Percentiles rank a stretch among this genome's conserved stretches.
Evolutionary conservation across 2,329 filamentous ascomycete genomes (phyloP).

Genomic region (Verticillium nubilum): DNA sequence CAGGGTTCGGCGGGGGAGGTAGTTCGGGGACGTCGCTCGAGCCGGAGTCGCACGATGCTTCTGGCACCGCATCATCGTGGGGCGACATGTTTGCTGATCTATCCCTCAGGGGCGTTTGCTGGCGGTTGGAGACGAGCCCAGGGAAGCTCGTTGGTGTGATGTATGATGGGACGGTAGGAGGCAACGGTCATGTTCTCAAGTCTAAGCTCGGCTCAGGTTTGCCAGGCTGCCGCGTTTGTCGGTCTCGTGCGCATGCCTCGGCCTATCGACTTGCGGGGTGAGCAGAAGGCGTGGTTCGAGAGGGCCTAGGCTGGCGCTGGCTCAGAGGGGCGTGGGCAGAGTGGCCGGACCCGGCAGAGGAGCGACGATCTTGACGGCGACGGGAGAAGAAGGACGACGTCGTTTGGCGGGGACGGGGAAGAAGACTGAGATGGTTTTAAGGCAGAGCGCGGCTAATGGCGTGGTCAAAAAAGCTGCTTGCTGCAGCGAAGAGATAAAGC

Average conservation of each 20-base stretch:
- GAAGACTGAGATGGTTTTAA: neutral
- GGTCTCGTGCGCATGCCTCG: slow-evolving; percentile 3
- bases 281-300: neutral
- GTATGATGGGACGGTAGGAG: neutral
- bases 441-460: neutral
- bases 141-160: neutral
- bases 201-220: neutral
- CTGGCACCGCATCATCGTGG: neutral
- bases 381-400: neutral
- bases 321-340: neutral
- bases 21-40: slow-evolving; percentile 22
- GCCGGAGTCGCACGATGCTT: slow-evolving; percentile 1
- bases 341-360: neutral
- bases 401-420: neutral
- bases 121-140: neutral
- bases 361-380: slow-evolving; percentile 4
- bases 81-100: neutral
- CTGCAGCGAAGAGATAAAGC: neutral
- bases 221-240: neutral
- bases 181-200: slow-evolving; percentile 7
- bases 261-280: slow-evolving; percentile 4
- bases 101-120: slow-evolving; percentile 14
- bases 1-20: slow-evolving; percentile 37
- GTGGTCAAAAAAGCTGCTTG: neutral
- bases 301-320: neutral